Conservation (phyloP, 2,329 filamentous ascomycete species). For the Esteya vermicola region DNA sequence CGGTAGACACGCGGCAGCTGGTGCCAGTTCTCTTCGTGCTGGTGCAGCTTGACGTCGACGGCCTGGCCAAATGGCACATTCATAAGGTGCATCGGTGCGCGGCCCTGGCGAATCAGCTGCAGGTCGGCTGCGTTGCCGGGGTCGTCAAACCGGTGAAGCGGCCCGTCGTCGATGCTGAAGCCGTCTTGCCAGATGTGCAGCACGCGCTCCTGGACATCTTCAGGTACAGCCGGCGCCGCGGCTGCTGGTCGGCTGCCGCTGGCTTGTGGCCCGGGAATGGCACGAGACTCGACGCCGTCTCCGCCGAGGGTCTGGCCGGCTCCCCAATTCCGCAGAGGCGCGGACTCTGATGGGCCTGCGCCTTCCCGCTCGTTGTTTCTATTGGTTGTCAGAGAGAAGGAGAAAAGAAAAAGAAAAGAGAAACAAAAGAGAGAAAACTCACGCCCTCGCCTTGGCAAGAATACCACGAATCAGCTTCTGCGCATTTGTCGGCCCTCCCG, state of each 20-base stretch:
- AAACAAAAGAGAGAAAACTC: constrained; percentile 13
- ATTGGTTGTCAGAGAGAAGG: background rate
- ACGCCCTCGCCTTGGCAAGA: constrained; percentile 49
- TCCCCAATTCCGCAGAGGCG: constrained; percentile 48
- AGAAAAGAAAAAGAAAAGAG: constrained; percentile 8
- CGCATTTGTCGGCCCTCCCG: constrained; percentile 25
- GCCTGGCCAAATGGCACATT: constrained; percentile 61
- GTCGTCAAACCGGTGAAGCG: constrained; percentile 65
- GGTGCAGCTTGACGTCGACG: constrained; percentile 65
- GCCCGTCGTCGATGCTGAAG: constrained; percentile 73
- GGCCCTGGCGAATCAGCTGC: constrained; percentile 61
- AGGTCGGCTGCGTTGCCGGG: constrained; percentile 59
- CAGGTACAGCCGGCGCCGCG: constrained; percentile 19
- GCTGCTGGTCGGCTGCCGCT: constrained; percentile 12
- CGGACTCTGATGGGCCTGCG: constrained; percentile 23
- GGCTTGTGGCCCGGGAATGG: constrained; percentile 46
- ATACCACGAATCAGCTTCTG: constrained; percentile 48
- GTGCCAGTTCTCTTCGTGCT: constrained; percentile 61
- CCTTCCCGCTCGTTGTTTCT: background rate
- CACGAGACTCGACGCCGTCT: constrained; percentile 57
- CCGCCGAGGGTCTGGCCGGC: constrained; percentile 64
- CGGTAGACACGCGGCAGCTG: constrained; percentile 61
- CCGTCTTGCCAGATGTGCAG: constrained; percentile 75
- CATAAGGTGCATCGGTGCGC: constrained; percentile 65
- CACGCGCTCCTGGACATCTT: constrained; percentile 47